phyloP scores from a whole-genome alignment of 192 early-diverging fungal genomes.

The Dimargaris cristalligena region DNA sequence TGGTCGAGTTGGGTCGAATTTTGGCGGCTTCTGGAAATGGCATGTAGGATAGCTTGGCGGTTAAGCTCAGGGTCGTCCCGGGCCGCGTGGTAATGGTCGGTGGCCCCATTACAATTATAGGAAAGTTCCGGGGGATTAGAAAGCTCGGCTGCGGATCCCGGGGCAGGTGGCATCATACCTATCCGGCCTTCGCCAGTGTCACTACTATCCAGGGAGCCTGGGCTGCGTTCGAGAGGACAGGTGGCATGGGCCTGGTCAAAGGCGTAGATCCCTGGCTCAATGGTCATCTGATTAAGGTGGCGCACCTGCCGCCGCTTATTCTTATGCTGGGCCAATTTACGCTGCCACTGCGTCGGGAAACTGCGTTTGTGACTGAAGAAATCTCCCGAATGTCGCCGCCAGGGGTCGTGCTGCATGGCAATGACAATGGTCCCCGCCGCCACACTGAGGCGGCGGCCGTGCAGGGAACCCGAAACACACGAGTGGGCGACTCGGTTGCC shows the following conservation, averaged over 20 bases:
- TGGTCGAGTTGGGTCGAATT: neutral
- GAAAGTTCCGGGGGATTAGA: neutral
- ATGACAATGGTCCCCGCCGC: slow-evolving; percentile 29
- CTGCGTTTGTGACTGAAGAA: neutral
- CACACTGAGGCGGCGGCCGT: slow-evolving; percentile 19
- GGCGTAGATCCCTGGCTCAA: neutral
- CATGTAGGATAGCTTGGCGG: neutral
- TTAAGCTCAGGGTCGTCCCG: neutral
- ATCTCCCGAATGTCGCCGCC: slow-evolving; percentile 4
- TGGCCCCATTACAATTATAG: neutral
- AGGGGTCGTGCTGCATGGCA: slow-evolving; percentile 11
- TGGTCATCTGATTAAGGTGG: neutral
- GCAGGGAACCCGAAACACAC: neutral
- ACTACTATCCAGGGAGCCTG: neutral
- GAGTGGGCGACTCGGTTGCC: neutral
- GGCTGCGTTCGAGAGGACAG: neutral
- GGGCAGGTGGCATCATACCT: neutral
- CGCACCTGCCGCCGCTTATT: neutral
- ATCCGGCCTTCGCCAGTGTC: neutral
- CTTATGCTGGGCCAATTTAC: no score
- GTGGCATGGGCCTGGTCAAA: neutral
- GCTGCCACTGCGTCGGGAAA: neutral
- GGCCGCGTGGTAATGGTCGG: neutral
- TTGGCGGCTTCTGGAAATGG: neutral
- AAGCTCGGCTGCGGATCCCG: neutral